Conservation (phyloP, 768 basidiomycete species). For the Kondoa malvinella region DNA sequence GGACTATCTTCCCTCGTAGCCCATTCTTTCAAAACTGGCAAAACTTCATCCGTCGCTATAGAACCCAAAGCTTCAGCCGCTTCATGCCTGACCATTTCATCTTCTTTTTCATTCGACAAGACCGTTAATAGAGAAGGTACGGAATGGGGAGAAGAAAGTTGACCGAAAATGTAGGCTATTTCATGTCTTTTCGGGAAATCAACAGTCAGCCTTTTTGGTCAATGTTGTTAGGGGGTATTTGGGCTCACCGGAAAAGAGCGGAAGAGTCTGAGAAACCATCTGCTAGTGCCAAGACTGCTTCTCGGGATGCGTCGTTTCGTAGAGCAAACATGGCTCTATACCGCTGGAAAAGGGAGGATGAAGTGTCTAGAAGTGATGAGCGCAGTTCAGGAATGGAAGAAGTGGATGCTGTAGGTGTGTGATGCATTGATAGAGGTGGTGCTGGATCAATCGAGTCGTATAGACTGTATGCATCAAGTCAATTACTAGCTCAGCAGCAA, state of each 20-base stretch:
- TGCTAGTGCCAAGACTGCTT: conserved; percentile 77
- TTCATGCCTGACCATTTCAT: conserved; percentile 96
- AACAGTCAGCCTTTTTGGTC: neutral
- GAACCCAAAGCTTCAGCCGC: conserved; percentile 98
- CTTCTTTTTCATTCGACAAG: conserved; percentile 53
- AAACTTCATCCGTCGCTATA: conserved; percentile 79
- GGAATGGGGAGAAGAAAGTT: conserved; percentile 71
- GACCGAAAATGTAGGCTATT: conserved; percentile 95
- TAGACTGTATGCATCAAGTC: conserved; percentile 34
- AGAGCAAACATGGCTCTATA: conserved; percentile 98
- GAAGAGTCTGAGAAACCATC: conserved; percentile 76
- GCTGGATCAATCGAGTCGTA: conserved; percentile 83
- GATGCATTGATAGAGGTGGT: conserved; percentile 40
- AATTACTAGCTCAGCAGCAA: neutral
- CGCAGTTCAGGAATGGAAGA: conserved; percentile 36
- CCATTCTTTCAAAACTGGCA: conserved; percentile 74
- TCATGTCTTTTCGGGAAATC: conserved; percentile 78
- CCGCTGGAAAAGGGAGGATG: conserved; percentile 64
- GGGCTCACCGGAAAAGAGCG: conserved; percentile 72
- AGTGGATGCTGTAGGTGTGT: conserved; percentile 30
- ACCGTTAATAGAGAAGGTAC: conserved; percentile 69
- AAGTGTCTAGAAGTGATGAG: conserved; percentile 46
- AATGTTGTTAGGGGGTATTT: neutral
- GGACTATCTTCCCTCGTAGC: conserved; percentile 51
- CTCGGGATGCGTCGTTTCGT: conserved; percentile 58